Evolutionary conservation across 495 filamentous ascomycete species (phyloP).

Genomic region (Aspergillus kassunensis): DNA sequence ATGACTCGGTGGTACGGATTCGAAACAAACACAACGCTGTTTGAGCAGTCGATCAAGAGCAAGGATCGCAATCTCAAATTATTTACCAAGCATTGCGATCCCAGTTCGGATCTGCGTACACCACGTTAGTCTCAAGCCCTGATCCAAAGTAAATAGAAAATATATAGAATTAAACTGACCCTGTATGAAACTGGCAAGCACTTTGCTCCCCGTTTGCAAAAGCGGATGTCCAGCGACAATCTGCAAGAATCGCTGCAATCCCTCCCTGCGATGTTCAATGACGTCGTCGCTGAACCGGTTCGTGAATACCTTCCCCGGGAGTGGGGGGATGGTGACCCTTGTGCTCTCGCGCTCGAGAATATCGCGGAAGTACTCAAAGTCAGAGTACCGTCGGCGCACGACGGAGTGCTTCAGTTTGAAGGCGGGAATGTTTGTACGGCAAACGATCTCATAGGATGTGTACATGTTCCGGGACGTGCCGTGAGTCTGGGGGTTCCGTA

Average conservation of each 20-base stretch:
- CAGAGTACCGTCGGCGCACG: constrained; percentile 90
- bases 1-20: not conserved
- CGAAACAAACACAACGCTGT: constrained; percentile 12
- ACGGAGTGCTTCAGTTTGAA: constrained; percentile 87
- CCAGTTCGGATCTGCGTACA: constrained; percentile 29
- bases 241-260: constrained; percentile 91
- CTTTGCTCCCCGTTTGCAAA: constrained; percentile 96
- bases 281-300: constrained; percentile 98
- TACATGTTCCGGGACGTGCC: constrained; percentile 95
- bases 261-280: constrained; percentile 90
- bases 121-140: constrained; percentile 6
- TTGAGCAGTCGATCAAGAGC: not conserved
- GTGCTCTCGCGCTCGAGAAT: constrained; percentile 94
- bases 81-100: constrained; percentile 38
- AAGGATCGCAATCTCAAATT: not conserved
- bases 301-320: constrained; percentile 96
- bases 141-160: constrained; percentile 3
- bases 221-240: constrained; percentile 96
- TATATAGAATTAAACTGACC: constrained; percentile 52
- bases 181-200: constrained; percentile 92
- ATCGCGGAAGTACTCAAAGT: constrained; percentile 98
- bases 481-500: constrained; percentile 92
- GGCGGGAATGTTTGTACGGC: constrained; percentile 96
- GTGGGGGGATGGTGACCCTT: constrained; percentile 89
- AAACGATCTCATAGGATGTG: constrained; percentile 96